Evolutionary conservation across 805 yeast species (phyloP).

Genomic region (Wickerhamiella brachini): DNA sequence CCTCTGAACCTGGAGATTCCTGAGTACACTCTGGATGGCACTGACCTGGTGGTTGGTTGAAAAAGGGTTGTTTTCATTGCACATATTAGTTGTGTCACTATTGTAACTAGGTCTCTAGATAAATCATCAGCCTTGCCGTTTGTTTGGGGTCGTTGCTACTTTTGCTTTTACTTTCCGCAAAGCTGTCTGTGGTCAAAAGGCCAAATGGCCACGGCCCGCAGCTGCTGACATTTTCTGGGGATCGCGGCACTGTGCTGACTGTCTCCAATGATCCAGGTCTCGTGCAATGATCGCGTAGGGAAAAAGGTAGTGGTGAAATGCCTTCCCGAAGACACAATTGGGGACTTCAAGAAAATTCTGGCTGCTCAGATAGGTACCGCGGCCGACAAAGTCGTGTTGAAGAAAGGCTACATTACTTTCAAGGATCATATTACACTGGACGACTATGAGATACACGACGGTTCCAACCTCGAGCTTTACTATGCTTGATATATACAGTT

Average conservation of each 20-base stretch:
- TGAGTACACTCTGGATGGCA: slow-evolving; percentile 72
- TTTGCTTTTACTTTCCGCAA: too few relatives aligned
- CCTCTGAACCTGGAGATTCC: slow-evolving; percentile 98
- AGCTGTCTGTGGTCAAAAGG: too few relatives aligned
- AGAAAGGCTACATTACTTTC: slow-evolving; percentile 70
- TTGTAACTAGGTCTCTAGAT: not conserved
- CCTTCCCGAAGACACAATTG: slow-evolving; percentile 68
- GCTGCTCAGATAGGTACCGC: slow-evolving; percentile 73
- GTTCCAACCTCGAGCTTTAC: slow-evolving; percentile 74
- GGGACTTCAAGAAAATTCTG: slow-evolving; percentile 76
- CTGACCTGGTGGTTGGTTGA: slow-evolving; percentile 81
- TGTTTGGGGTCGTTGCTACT: too few relatives aligned
- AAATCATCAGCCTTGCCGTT: not conserved
- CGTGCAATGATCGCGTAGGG: slow-evolving; percentile 69
- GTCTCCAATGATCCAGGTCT: slow-evolving; percentile 62
- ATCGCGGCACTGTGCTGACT: not conserved
- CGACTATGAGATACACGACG: slow-evolving; percentile 91
- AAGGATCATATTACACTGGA: slow-evolving; percentile 85
- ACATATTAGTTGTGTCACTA: not conserved
- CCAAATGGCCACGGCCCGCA: too few relatives aligned
- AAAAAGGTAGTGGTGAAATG: slow-evolving; percentile 79
- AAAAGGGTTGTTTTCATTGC: not conserved
- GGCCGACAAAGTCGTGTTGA: slow-evolving; percentile 48
- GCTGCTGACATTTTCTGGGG: not conserved
- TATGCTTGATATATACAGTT: slow-evolving; percentile 5